These are phyloP conservation scores for Kandelia obovata DNA, from an alignment of 345 rosid species.

Conservation along the genomic window DNA sequence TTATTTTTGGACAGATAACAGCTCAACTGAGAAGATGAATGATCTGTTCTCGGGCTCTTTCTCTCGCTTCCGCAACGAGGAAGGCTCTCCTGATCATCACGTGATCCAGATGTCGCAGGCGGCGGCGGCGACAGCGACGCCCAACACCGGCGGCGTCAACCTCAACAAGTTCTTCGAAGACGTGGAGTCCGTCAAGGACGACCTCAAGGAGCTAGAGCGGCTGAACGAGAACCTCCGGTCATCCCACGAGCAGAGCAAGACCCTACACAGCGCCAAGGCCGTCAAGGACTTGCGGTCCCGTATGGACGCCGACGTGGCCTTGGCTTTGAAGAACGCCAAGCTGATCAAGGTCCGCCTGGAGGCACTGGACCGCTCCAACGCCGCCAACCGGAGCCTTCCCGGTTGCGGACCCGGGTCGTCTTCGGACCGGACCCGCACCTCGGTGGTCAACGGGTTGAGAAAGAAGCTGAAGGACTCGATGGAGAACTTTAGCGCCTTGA, in stretches of 20 bases:
- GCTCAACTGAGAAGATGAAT: conserved; percentile 42
- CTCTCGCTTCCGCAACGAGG: conserved; percentile 39
- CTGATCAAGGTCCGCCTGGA: conserved; percentile 70
- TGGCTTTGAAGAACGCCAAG: conserved; percentile 81
- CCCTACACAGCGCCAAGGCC: conserved; percentile 69
- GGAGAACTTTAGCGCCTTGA: conserved; percentile 70
- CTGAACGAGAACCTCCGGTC: conserved; percentile 54
- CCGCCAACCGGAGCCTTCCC: conserved; percentile 66
- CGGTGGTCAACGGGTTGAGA: conserved; percentile 80
- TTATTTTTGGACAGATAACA: too few relatives aligned
- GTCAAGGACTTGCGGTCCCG: conserved; percentile 68
- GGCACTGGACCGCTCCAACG: conserved; percentile 85
- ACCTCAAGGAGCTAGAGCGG: conserved; percentile 68
- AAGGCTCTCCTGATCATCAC: conserved; percentile 40
- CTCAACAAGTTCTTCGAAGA: conserved; percentile 84
- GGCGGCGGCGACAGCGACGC: conserved; percentile 2
- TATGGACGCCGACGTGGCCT: conserved; percentile 81
- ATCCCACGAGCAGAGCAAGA: conserved; percentile 85
- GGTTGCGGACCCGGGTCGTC: conserved; percentile 90
- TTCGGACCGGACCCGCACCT: conserved; percentile 78
- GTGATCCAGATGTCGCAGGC: conserved; percentile 39
- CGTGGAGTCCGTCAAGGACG: conserved; percentile 77
- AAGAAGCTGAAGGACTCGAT: conserved; percentile 88
- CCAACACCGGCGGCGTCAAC: conserved; percentile 48
- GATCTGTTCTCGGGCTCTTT: conserved; percentile 79